A percentile compares a stretch with the other conserved stretches of the same genome.
Conservation (phyloP, 805 yeast species). For the Monosporozyma servazzii region DNA sequence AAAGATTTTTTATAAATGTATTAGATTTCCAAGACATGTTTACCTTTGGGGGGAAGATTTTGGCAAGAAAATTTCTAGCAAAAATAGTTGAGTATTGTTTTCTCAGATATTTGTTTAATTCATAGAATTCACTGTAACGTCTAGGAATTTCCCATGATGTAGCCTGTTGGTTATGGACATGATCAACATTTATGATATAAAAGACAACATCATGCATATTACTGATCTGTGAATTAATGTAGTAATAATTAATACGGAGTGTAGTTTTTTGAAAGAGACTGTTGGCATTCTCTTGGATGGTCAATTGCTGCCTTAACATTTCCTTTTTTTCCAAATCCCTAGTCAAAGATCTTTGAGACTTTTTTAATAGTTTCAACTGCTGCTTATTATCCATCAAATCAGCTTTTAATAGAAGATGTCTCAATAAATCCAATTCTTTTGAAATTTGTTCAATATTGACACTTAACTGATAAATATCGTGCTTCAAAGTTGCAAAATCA, state of each 20-base stretch:
- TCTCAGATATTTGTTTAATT: slow-evolving; percentile 56
- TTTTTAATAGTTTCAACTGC: slow-evolving; percentile 57
- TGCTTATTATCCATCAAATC: slow-evolving; percentile 69
- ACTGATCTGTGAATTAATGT: slow-evolving; percentile 38
- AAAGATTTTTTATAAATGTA: slow-evolving; percentile 39
- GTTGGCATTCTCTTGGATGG: slow-evolving; percentile 75
- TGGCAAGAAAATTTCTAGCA: slow-evolving; percentile 25
- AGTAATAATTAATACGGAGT: slow-evolving; percentile 40
- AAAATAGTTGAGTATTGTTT: slow-evolving; percentile 41
- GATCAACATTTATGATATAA: slow-evolving; percentile 71
- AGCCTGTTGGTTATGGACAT: slow-evolving; percentile 38
- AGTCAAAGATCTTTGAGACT: slow-evolving; percentile 56
- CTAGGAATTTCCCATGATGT: slow-evolving; percentile 91
- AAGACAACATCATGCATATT: slow-evolving; percentile 52
- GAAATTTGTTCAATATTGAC: slow-evolving; percentile 48
- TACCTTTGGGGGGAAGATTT: slow-evolving; percentile 37
- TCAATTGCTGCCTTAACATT: slow-evolving; percentile 66
- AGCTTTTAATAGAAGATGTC: slow-evolving; percentile 67
- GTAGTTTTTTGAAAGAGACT: slow-evolving; percentile 60
- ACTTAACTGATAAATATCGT: slow-evolving; percentile 53
- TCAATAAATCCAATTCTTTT: slow-evolving; percentile 55
- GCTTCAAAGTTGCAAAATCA: slow-evolving; percentile 35
- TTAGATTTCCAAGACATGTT: slow-evolving; percentile 67
- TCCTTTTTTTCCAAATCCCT: slow-evolving; percentile 70
- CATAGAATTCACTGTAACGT: slow-evolving; percentile 75